These are phyloP conservation scores for Tulasnella sp. DNA, from an alignment of 768 basidiomycete genomes.

Conservation along the genomic window DNA sequence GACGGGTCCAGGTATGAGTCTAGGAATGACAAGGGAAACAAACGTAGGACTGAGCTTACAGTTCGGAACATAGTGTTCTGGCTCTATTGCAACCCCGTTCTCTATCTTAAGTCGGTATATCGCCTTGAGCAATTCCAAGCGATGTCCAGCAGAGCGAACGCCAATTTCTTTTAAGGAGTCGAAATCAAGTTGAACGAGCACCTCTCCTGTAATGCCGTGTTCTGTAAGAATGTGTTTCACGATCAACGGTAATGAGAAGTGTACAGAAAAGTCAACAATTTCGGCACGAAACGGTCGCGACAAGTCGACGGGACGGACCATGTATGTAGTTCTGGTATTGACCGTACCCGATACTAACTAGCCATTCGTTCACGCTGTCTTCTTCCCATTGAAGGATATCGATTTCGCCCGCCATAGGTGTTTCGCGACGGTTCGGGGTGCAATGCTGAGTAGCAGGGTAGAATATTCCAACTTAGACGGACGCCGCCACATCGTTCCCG, in stretches of 20 bases:
- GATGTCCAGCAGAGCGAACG: slow-evolving; percentile 80
- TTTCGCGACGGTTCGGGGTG: background rate
- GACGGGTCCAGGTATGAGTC: slow-evolving; percentile 15
- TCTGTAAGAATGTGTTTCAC: slow-evolving; percentile 37
- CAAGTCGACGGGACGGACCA: slow-evolving; percentile 37
- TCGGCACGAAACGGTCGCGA: background rate
- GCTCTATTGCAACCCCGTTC: slow-evolving; percentile 69
- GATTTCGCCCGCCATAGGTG: background rate
- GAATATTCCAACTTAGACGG: background rate
- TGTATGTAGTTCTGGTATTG: slow-evolving; percentile 76
- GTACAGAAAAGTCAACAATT: background rate
- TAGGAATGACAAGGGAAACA: slow-evolving; percentile 7
- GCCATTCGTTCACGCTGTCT: slow-evolving; percentile 56
- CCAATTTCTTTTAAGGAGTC: slow-evolving; percentile 80
- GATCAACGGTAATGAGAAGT: background rate
- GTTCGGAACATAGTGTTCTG: slow-evolving; percentile 79
- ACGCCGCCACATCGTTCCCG: background rate
- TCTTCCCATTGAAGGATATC: slow-evolving; percentile 29
- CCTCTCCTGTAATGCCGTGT: slow-evolving; percentile 86
- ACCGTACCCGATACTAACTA: slow-evolving; percentile 63
- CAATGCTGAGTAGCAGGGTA: background rate
- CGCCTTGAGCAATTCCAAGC: slow-evolving; percentile 82
- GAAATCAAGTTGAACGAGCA: slow-evolving; percentile 72
- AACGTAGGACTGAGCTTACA: slow-evolving; percentile 39
- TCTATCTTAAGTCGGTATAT: slow-evolving; percentile 83